A percentile compares a stretch with the other conserved stretches of the same genome.
These are phyloP conservation scores for Talaromyces proteolyticus DNA, from an alignment of 495 filamentous ascomycete species.

Conservation along the genomic window DNA sequence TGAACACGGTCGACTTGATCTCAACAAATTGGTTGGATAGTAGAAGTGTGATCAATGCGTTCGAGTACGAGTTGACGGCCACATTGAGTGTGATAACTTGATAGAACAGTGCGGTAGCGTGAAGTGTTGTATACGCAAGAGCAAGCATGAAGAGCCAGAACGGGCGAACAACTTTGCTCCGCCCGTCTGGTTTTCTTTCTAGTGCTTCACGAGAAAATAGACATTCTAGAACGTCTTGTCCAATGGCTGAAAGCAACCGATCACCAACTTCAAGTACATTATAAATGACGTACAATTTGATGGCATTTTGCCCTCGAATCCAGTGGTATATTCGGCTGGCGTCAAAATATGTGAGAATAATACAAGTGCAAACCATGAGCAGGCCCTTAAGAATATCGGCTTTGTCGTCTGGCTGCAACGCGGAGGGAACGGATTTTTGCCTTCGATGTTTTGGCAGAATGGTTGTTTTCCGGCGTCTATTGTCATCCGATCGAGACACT, in stretches of 20 bases:
- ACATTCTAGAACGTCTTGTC: slow-evolving; percentile 94
- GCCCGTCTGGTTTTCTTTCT: slow-evolving; percentile 77
- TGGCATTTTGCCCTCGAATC: slow-evolving; percentile 90
- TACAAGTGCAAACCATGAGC: slow-evolving; percentile 77
- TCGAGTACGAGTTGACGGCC: slow-evolving; percentile 97
- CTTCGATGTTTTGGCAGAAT: slow-evolving; percentile 55
- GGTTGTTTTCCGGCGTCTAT: neutral
- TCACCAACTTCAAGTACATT: slow-evolving; percentile 91
- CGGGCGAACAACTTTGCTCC: slow-evolving; percentile 87
- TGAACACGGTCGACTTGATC: slow-evolving; percentile 96
- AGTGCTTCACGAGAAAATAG: slow-evolving; percentile 89
- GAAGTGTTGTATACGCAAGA: slow-evolving; percentile 78
- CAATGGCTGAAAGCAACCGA: slow-evolving; percentile 79
- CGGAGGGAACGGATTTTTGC: slow-evolving; percentile 78
- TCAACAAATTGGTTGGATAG: slow-evolving; percentile 97
- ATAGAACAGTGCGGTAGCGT: slow-evolving; percentile 86
- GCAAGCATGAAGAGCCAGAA: slow-evolving; percentile 88
- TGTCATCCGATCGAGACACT: neutral
- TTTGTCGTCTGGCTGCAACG: slow-evolving; percentile 80
- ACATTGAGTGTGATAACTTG: slow-evolving; percentile 97
- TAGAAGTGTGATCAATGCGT: slow-evolving; percentile 84
- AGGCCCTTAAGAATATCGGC: slow-evolving; percentile 89
- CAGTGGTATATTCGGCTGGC: slow-evolving; percentile 98
- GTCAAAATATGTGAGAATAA: slow-evolving; percentile 84
- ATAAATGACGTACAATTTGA: slow-evolving; percentile 98